Evolutionary conservation across 768 basidiomycete genomes (phyloP).

Genomic region (Amanita rimosa): DNA sequence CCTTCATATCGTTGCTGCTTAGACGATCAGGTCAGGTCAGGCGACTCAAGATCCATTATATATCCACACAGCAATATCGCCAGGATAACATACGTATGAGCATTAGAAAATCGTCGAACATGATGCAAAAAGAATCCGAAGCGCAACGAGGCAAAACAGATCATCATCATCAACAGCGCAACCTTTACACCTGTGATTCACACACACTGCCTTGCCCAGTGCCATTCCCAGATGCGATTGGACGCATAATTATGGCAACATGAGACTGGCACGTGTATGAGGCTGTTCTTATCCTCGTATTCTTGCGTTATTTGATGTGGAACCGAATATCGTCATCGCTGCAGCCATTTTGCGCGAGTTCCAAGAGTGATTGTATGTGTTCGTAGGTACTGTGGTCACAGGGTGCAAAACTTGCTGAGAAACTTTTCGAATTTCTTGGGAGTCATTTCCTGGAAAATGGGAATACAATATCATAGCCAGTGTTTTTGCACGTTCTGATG

Average conservation of each 20-base stretch:
- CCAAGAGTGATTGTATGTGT: conserved; percentile 10
- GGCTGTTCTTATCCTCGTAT: conserved; percentile 17
- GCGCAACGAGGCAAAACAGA: neutral
- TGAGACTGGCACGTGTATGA: too few species aligned
- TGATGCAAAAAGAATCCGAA: neutral
- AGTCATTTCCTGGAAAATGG: conserved; percentile 53
- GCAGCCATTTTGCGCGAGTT: conserved; percentile 14
- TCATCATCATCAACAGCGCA: neutral
- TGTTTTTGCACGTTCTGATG: neutral
- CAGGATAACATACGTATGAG: too few species aligned
- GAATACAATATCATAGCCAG: conserved; percentile 20
- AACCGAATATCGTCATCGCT: conserved; percentile 14
- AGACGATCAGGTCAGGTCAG: too few species aligned
- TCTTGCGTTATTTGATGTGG: conserved; percentile 15
- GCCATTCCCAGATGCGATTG: neutral
- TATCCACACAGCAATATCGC: too few species aligned
- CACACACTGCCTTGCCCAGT: neutral
- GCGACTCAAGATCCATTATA: too few species aligned
- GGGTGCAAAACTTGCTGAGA: conserved; percentile 41
- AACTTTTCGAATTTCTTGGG: conserved; percentile 46
- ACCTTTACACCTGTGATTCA: neutral
- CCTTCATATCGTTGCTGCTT: too few species aligned
- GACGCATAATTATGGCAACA: conserved; percentile 9
- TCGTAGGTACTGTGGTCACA: conserved; percentile 37
- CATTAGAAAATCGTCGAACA: neutral